These are phyloP conservation scores for Colletotrichum sp. DNA, from an alignment of 2,329 filamentous ascomycete genomes.

Conservation along the genomic window DNA sequence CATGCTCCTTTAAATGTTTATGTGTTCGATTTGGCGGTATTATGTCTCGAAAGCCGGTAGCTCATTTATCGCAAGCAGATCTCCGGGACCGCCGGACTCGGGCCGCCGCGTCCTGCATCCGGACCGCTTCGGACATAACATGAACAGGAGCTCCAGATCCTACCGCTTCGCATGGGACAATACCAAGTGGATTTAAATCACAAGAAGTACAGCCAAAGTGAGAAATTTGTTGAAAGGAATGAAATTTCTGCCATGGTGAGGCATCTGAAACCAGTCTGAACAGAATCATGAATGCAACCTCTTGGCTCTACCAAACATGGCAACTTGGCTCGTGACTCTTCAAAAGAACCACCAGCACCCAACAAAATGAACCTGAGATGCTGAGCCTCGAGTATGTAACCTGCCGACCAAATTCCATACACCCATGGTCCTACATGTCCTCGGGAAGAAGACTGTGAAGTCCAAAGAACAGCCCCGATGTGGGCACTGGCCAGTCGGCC, in stretches of 20 bases:
- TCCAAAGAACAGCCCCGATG: neutral
- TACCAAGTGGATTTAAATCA: neutral
- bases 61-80: neutral
- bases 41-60: neutral
- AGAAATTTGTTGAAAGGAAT: neutral
- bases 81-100: neutral
- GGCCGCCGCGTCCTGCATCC: neutral
- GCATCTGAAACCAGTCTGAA: neutral
- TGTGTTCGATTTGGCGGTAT: neutral
- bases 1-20: neutral
- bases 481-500: neutral
- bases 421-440: neutral
- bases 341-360: neutral
- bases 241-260: neutral
- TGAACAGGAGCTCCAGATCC: neutral
- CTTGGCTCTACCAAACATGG: neutral
- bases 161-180: neutral
- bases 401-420: neutral
- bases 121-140: neutral
- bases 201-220: neutral
- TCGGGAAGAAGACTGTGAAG: neutral
- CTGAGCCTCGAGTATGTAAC: neutral
- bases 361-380: neutral
- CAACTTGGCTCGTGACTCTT: neutral
- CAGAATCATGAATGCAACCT: neutral